These are phyloP conservation scores for Trametes punicea DNA, from an alignment of 768 basidiomycete genomes.

Conservation along the genomic window DNA sequence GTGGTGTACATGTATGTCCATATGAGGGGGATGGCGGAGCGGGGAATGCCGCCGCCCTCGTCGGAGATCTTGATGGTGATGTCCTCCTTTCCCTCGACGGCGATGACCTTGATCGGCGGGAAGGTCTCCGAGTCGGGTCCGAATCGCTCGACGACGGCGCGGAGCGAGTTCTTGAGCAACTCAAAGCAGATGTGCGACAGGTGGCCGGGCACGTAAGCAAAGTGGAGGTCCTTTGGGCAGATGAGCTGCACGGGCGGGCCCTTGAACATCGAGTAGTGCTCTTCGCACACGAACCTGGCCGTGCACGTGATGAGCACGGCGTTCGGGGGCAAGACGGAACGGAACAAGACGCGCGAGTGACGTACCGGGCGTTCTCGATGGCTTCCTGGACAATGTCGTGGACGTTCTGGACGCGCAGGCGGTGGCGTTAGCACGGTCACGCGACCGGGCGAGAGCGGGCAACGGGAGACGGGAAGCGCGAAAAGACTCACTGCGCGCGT, in stretches of 20 bases:
- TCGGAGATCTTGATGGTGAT: slow-evolving; percentile 99
- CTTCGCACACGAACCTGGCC: slow-evolving; percentile 79
- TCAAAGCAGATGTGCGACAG: slow-evolving; percentile 97
- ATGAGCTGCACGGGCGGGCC: slow-evolving; percentile 96
- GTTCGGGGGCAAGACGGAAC: not conserved
- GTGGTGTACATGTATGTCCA: slow-evolving; percentile 99
- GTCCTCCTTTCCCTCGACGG: slow-evolving; percentile 96
- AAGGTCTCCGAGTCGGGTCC: slow-evolving; percentile 79
- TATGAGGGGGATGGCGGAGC: slow-evolving; percentile 87
- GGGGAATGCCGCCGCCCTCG: slow-evolving; percentile 92
- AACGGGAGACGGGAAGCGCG: not conserved
- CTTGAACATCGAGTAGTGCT: slow-evolving; percentile 91
- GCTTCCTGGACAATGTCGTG: slow-evolving; percentile 98
- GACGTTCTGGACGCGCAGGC: slow-evolving; percentile 57
- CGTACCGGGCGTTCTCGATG: slow-evolving; percentile 83
- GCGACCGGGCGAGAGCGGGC: not conserved
- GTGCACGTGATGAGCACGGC: not conserved
- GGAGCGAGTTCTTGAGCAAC: slow-evolving; percentile 93
- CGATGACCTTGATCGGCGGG: slow-evolving; percentile 91
- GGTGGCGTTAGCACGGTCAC: not conserved
- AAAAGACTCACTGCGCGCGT: slow-evolving; percentile 71
- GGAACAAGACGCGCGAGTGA: not conserved
- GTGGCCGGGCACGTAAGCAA: slow-evolving; percentile 96
- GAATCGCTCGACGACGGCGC: slow-evolving; percentile 92
- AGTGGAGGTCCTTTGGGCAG: slow-evolving; percentile 81